Conservation (phyloP, 2,329 filamentous ascomycete genomes). For the Cercospora beticola region DNA sequence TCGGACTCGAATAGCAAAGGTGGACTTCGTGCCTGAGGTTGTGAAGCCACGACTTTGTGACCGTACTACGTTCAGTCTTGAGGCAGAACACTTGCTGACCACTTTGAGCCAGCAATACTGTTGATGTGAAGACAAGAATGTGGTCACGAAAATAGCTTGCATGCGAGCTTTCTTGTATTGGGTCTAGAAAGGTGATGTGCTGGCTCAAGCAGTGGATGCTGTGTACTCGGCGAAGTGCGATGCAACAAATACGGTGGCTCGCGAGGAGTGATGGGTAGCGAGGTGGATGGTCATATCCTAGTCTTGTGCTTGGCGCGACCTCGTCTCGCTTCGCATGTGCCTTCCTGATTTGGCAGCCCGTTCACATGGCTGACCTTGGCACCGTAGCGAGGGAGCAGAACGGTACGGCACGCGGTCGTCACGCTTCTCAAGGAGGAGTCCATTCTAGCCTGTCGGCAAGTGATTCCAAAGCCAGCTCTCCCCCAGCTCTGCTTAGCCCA, state of each 20-base stretch:
- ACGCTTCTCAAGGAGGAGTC: slow-evolving; percentile 9
- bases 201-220: not conserved
- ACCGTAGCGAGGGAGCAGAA: not conserved
- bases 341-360: slow-evolving; percentile 1
- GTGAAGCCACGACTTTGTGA: not conserved
- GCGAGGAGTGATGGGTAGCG: not conserved
- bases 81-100: not conserved
- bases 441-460: slow-evolving; percentile 74
- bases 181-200: not conserved
- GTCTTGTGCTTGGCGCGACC: not conserved
- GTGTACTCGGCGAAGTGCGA: not conserved
- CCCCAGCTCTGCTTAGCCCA: slow-evolving; percentile 71
- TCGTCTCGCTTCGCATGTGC: not conserved
- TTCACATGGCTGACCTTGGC: not conserved
- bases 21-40: not conserved
- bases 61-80: not conserved
- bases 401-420: not conserved
- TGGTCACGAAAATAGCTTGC: not conserved
- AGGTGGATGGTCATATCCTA: not conserved
- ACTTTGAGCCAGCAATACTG: not conserved
- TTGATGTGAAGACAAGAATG: not conserved
- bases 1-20: not conserved
- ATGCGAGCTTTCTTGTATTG: not conserved
- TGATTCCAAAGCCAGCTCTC: slow-evolving; percentile 73
- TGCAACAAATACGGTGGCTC: not conserved